Evolutionary conservation across 768 basidiomycete species (phyloP).

Genomic region (Lactifluus piperatus): DNA sequence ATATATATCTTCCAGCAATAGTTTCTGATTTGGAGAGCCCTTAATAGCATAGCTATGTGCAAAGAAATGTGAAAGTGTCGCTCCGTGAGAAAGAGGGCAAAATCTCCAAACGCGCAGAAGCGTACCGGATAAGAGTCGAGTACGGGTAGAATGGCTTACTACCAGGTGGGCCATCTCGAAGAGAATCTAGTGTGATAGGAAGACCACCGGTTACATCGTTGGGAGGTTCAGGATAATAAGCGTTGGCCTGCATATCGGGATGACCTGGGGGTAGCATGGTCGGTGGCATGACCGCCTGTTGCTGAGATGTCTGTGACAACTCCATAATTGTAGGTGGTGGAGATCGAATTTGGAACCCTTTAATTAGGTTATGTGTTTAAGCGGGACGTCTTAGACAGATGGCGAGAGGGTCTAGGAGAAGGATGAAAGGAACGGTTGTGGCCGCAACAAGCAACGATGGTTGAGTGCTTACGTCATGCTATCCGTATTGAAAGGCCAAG

Average conservation of each 20-base stretch:
- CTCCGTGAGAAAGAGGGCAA: conserved; percentile 8
- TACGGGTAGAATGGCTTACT: conserved; percentile 90
- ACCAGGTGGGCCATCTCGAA: conserved; percentile 80
- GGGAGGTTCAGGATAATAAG: conserved; percentile 63
- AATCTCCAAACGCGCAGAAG: conserved; percentile 18
- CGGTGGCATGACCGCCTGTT: conserved; percentile 49
- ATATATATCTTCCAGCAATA: conserved; percentile 84
- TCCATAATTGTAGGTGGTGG: neutral
- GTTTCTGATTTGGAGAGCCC: conserved; percentile 79
- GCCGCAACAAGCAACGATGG: conserved; percentile 11
- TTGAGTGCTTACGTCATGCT: conserved; percentile 38
- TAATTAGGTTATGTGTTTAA: neutral
- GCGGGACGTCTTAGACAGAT: conserved; percentile 19
- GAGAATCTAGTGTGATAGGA: conserved; percentile 79
- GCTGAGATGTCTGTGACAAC: conserved; percentile 29
- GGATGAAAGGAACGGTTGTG: conserved; percentile 41
- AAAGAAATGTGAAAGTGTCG: neutral
- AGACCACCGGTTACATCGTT: conserved; percentile 76
- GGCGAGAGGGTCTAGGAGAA: conserved; percentile 27
- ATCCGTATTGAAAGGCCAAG: conserved; percentile 31
- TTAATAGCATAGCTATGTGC: conserved; percentile 77
- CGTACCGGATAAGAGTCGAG: conserved; percentile 82
- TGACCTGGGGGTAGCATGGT: conserved; percentile 47
- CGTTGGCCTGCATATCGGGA: conserved; percentile 33
- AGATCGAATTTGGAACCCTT: neutral